phyloP scores from a whole-genome alignment of 495 filamentous ascomycete genomes.

The Xylaria acuta region DNA sequence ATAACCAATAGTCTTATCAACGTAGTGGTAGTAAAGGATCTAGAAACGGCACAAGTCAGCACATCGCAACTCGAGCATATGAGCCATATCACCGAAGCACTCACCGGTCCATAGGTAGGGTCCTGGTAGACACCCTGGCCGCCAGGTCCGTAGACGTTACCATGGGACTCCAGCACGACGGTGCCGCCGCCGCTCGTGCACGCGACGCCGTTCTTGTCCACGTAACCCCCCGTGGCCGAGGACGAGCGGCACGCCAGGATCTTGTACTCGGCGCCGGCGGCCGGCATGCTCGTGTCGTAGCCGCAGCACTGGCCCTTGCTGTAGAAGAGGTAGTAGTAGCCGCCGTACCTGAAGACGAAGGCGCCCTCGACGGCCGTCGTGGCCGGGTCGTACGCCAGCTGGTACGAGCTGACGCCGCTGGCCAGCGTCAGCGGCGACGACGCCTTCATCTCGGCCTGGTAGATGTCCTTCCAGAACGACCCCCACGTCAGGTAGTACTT shows the following conservation, averaged over 20 bases:
- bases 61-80: slow-evolving; percentile 38
- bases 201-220: slow-evolving; percentile 62
- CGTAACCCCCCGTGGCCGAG: slow-evolving; percentile 61
- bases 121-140: slow-evolving; percentile 62
- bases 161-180: slow-evolving; percentile 66
- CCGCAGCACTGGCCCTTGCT: slow-evolving; percentile 67
- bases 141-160: slow-evolving; percentile 71
- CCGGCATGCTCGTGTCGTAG: slow-evolving; percentile 55
- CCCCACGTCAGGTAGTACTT: slow-evolving; percentile 68
- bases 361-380: slow-evolving; percentile 64
- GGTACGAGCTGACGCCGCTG: slow-evolving; percentile 43
- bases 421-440: slow-evolving; percentile 40
- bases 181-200: slow-evolving; percentile 69
- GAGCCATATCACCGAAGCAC: slow-evolving; percentile 49
- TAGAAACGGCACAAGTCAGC: slow-evolving; percentile 29
- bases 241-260: slow-evolving; percentile 67
- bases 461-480: slow-evolving; percentile 72
- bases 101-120: slow-evolving; percentile 42
- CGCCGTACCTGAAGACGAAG: slow-evolving; percentile 60
- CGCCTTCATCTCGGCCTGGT: slow-evolving; percentile 65
- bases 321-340: slow-evolving; percentile 72
- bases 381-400: slow-evolving; percentile 62
- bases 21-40: slow-evolving; percentile 76
- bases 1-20: slow-evolving; percentile 68
- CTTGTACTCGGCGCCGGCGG: slow-evolving; percentile 67